Percentiles rank a stretch among this genome's conserved stretches.
phyloP scores from a whole-genome alignment of 2,329 filamentous ascomycete genomes.

The Cladophialophora psammophila region DNA sequence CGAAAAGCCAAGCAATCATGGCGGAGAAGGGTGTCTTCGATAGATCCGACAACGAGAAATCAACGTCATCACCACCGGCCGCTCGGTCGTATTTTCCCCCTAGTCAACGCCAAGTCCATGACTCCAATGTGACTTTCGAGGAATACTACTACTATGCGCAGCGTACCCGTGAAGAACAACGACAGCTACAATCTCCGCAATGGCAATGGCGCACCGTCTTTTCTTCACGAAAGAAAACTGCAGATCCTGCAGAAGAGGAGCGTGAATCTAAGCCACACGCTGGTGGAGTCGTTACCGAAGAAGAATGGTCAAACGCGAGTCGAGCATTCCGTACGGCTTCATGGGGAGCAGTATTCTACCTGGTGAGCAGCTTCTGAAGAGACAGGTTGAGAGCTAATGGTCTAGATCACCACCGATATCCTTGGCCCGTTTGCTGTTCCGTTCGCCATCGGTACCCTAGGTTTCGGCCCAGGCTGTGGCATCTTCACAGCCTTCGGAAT shows the following conservation, averaged over 20 bases:
- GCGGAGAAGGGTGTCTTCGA: neutral
- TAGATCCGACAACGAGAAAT: conserved; percentile 1
- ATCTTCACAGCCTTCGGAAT: conserved; percentile 4
- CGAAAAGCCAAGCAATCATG: neutral
- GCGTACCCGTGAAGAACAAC: conserved; percentile 10
- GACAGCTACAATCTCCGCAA: neutral
- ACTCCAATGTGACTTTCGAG: conserved; percentile 15
- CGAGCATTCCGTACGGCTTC: conserved; percentile 14
- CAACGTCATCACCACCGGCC: neutral
- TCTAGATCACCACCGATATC: conserved; percentile 17
- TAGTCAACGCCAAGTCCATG: conserved; percentile 2
- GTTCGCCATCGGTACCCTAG: conserved; percentile 2
- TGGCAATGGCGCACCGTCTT: conserved; percentile 11
- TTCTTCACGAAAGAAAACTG: conserved; percentile 5
- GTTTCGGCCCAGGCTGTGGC: neutral
- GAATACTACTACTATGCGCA: conserved; percentile 15
- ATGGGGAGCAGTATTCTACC: conserved; percentile 8
- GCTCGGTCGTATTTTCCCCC: conserved; percentile 8
- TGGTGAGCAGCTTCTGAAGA: neutral
- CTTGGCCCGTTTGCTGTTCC: conserved; percentile 9
- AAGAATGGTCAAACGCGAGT: conserved; percentile 14
- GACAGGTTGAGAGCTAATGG: neutral
- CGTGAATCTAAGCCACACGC: neutral
- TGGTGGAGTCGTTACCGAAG: neutral
- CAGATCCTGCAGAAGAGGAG: neutral